A percentile compares a stretch with the other conserved stretches of the same genome.
phyloP scores from a whole-genome alignment of 2,329 filamentous ascomycete species.

The Penicillium thymicola region DNA sequence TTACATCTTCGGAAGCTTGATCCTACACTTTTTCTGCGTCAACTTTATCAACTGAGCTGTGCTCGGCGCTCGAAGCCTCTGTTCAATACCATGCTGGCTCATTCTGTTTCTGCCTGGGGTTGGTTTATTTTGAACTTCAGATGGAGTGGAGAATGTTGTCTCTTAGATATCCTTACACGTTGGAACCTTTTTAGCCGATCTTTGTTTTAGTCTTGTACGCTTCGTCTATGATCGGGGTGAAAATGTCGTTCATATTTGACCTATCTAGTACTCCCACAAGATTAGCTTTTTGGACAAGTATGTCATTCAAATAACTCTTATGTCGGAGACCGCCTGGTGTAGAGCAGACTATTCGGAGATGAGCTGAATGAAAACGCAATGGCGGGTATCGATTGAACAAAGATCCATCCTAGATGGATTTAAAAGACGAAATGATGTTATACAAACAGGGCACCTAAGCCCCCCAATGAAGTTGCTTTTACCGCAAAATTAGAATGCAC shows the following conservation, averaged over 20 bases:
- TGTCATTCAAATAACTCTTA: neutral
- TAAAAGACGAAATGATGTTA: neutral
- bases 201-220: neutral
- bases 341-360: neutral
- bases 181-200: neutral
- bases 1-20: slow-evolving; percentile 88
- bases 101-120: slow-evolving; percentile 6
- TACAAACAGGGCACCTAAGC: neutral
- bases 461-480: neutral
- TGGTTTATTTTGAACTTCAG: slow-evolving; percentile 2
- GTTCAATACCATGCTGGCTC: neutral
- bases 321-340: neutral
- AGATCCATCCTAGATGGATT: neutral
- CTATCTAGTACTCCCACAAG: neutral
- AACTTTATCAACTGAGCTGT: slow-evolving; percentile 92
- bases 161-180: neutral
- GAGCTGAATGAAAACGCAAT: neutral
- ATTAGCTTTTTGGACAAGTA: neutral
- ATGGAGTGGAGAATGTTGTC: neutral
- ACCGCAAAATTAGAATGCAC: slow-evolving; percentile 28
- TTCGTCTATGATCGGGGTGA: neutral
- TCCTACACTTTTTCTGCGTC: slow-evolving; percentile 97
- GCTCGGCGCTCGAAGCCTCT: neutral
- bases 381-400: slow-evolving; percentile 12
- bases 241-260: slow-evolving; percentile 1